phyloP scores from a whole-genome alignment of 768 basidiomycete species.

The Mycena olivaceomarginata region DNA sequence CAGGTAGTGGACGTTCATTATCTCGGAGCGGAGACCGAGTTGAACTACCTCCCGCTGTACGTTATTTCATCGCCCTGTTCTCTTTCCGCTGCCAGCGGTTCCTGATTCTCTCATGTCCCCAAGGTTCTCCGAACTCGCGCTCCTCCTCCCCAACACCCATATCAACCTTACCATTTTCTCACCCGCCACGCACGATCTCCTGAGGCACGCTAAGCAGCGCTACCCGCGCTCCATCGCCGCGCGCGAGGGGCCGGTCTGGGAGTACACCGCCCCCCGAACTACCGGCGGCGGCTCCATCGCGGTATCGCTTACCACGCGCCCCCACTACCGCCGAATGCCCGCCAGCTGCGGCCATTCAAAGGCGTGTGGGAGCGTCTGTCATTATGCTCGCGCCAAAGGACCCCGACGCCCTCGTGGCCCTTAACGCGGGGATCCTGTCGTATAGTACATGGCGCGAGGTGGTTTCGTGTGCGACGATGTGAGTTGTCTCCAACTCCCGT shows the following conservation, averaged over 20 bases:
- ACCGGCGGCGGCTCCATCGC: slow-evolving; percentile 59
- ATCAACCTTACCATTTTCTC: slow-evolving; percentile 62
- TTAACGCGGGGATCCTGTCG: slow-evolving; percentile 60
- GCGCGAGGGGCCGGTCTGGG: slow-evolving; percentile 47
- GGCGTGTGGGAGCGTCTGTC: slow-evolving; percentile 35
- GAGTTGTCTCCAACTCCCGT: slow-evolving; percentile 9
- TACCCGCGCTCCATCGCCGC: slow-evolving; percentile 51
- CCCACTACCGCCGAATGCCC: slow-evolving; percentile 45
- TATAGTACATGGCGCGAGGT: slow-evolving; percentile 59
- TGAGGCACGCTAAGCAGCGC: slow-evolving; percentile 50
- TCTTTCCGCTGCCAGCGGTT: background rate
- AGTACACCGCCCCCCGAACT: slow-evolving; percentile 55
- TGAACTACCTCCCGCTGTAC: slow-evolving; percentile 63
- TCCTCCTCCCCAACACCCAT: slow-evolving; percentile 63
- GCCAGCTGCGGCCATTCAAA: slow-evolving; percentile 43
- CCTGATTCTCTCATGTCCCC: background rate
- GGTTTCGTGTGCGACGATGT: slow-evolving; percentile 50
- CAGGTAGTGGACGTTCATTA: slow-evolving; percentile 58
- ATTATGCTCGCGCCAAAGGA: slow-evolving; percentile 44
- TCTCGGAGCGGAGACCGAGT: slow-evolving; percentile 62
- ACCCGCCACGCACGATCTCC: slow-evolving; percentile 52
- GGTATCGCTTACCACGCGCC: slow-evolving; percentile 53
- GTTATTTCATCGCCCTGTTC: slow-evolving; percentile 39
- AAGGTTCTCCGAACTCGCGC: slow-evolving; percentile 63
- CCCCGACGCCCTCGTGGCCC: slow-evolving; percentile 63